Evolutionary conservation across 257 asterid genomes (phyloP).

Genomic region (Anisodus acutangulus): DNA sequence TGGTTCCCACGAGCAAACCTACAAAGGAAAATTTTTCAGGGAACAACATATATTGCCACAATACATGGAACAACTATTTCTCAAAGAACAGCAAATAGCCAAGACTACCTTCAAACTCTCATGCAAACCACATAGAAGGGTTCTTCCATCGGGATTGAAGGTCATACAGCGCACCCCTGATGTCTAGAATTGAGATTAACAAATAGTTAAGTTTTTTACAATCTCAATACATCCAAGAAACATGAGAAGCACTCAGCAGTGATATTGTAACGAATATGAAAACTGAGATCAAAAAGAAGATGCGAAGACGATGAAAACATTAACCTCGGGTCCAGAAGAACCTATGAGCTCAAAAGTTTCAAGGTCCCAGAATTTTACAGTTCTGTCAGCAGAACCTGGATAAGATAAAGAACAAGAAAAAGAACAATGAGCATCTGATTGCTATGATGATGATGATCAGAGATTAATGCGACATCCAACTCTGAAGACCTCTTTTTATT

Average conservation of each 20-base stretch:
- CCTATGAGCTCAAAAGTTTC: constrained; percentile 98
- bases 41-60: constrained; percentile 24
- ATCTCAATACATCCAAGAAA: constrained; percentile 25
- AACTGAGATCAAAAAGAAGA: not conserved
- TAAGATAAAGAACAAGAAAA: constrained; percentile 30
- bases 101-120: constrained; percentile 82
- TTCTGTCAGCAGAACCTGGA: constrained; percentile 94
- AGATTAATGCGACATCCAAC: constrained; percentile 22
- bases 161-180: constrained; percentile 97
- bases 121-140: constrained; percentile 96
- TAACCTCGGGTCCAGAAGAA: constrained; percentile 96
- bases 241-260: not conserved
- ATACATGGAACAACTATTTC: constrained; percentile 26
- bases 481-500: constrained; percentile 22
- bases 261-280: not conserved
- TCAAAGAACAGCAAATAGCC: constrained; percentile 30
- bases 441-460: constrained; percentile 16
- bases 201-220: constrained; percentile 36
- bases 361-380: constrained; percentile 97
- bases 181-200: constrained; percentile 57
- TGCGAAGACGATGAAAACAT: constrained; percentile 29
- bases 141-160: constrained; percentile 97
- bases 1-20: constrained; percentile 99
- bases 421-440: not conserved
- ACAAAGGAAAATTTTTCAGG: not conserved